Evolutionary conservation across 768 basidiomycete species (phyloP), one percentile per base, ranked within the genome.

Genomic region (Guyanaporus albipodus): DNA sequence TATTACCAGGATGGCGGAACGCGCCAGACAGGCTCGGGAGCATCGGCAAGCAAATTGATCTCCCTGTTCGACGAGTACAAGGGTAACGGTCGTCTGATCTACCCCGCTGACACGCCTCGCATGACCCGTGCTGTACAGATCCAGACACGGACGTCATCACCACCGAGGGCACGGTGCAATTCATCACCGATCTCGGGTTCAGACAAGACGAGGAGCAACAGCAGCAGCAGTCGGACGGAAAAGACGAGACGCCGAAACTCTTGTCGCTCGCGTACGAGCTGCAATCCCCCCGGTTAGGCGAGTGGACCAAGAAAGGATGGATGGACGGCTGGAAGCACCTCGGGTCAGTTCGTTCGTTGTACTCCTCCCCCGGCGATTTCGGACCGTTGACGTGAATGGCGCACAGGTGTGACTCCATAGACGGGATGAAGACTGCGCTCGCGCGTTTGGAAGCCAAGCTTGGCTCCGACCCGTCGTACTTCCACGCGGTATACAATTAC

Each of bases 251-350:
- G 19, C 87, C 91, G 11, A 61, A 58, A 8, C 70, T 94, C 42
- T 76, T 94, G 34, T 80, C 86, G 6, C 70, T 95, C 32, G 91
- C 91, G 8, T 89, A 75, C 57, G 87, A 91, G 57, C 75, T 91
- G 21, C 83, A 86, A 59, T 87, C 87, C 5, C 85, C 85, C 0
- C 58, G 70, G 49, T 70, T 94, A 42, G 90, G 87, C 2, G 72
- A 76, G 47, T 95, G 90, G 83, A 73, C 71, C 26, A 75, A 70
- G 53, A 70, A 78, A 49, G 83, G 80, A 0, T 94, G 89, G 89
- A 56, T 79, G 28, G 85, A 88, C 0, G 91, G 90, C 1, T 91
- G 91, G 90, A 86, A 82, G 64, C 62, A 57, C 12, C 67, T 87
- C 28, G 78, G 84, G 87, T 87, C 56, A 48, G 83, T 68, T 14